Conservation (phyloP, 2,329 filamentous ascomycete species). For the Pseudogymnoascus sp. region DNA sequence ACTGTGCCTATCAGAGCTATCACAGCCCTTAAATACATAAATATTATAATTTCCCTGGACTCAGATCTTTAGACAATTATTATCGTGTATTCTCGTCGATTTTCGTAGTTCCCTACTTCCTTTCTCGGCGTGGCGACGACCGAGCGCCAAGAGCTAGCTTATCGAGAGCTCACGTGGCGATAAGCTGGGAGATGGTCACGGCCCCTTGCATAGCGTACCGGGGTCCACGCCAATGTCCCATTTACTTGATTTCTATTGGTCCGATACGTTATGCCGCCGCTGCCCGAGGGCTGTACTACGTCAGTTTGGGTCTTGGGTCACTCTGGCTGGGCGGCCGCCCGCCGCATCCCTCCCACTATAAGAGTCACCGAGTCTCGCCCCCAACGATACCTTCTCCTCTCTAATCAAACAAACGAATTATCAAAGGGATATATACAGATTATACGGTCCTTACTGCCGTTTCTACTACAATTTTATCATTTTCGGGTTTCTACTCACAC, state of each 20-base stretch:
- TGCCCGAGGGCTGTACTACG: neutral
- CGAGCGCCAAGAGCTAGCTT: neutral
- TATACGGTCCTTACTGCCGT: neutral
- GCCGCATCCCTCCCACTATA: neutral
- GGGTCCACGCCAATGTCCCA: neutral
- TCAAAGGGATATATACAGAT: neutral
- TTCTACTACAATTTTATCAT: neutral
- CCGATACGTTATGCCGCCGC: neutral
- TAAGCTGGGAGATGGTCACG: neutral
- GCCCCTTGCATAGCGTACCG: neutral
- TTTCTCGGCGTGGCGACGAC: neutral
- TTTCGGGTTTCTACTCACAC: neutral
- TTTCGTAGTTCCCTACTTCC: neutral
- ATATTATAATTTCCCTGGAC: neutral
- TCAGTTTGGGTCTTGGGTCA: neutral
- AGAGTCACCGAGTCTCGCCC: constrained; percentile 1
- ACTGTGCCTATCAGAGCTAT: neutral
- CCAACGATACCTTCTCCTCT: neutral
- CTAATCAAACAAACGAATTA: neutral
- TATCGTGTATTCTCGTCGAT: neutral
- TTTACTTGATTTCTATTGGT: neutral
- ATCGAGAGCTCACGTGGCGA: neutral
- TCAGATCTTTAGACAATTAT: neutral
- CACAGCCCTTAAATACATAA: neutral
- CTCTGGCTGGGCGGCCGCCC: neutral